Evolutionary conservation across 2,329 filamentous ascomycete species (phyloP).

Genomic region (Xylariomycetidae sp.): DNA sequence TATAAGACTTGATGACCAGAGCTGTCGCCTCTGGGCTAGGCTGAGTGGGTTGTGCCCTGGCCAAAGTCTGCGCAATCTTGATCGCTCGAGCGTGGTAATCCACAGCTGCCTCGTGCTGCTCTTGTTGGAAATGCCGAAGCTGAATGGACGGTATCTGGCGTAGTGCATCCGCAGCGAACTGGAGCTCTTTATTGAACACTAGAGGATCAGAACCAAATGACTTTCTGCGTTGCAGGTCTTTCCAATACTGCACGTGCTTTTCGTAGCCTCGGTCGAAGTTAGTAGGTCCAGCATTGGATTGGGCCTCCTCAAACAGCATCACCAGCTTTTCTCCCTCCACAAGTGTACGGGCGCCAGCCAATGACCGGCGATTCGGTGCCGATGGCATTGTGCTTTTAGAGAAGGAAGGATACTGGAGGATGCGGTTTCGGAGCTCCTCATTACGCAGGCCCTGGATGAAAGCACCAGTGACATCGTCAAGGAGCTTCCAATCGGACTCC

Average conservation of each 20-base stretch:
- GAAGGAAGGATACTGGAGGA: constrained; percentile 44
- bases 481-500: constrained; percentile 37
- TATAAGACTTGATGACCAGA: constrained; percentile 34
- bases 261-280: constrained; percentile 32
- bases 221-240: constrained; percentile 32
- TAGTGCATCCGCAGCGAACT: constrained; percentile 40
- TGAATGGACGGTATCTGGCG: constrained; percentile 48
- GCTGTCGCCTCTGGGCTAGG: constrained; percentile 11
- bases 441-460: constrained; percentile 51
- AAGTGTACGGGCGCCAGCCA: constrained; percentile 48
- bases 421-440: constrained; percentile 34
- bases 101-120: constrained; percentile 42
- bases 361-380: constrained; percentile 35
- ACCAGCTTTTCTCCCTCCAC: constrained; percentile 51
- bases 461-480: constrained; percentile 46
- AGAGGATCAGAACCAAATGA: constrained; percentile 41
- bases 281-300: constrained; percentile 25
- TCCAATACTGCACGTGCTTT: constrained; percentile 39
- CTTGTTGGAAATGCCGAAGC: constrained; percentile 47
- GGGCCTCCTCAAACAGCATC: constrained; percentile 36
- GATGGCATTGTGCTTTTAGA: constrained; percentile 25
- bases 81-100: constrained; percentile 43
- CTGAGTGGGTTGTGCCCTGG: not conserved
- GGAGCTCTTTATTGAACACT: constrained; percentile 47
- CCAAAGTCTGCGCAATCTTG: constrained; percentile 15